Conservation (phyloP, 2,329 filamentous ascomycete species). For the Scedosporium minutisporum region DNA sequence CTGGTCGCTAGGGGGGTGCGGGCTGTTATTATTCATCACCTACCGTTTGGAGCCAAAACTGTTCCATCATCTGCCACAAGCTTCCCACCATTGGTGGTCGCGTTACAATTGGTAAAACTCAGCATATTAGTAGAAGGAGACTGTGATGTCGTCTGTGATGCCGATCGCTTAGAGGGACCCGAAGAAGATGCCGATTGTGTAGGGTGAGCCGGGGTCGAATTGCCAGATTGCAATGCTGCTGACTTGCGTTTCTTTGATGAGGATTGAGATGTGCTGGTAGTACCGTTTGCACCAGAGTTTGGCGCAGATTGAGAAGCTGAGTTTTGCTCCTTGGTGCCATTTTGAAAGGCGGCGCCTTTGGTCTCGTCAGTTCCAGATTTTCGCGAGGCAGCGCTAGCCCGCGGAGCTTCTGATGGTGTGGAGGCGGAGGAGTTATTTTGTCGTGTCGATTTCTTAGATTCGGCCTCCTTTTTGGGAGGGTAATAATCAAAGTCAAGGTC, state of each 20-base stretch:
- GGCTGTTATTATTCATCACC: conserved; percentile 20
- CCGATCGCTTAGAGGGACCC: not conserved
- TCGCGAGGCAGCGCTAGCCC: conserved; percentile 6
- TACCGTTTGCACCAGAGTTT: not conserved
- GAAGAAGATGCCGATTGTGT: conserved; percentile 2
- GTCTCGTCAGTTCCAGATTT: conserved; percentile 5
- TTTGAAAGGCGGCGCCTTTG: not conserved
- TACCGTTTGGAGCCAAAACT: conserved; percentile 75
- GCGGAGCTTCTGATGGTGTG: not conserved
- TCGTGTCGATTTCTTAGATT: conserved; percentile 46
- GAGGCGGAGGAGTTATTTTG: not conserved
- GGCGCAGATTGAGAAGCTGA: not conserved
- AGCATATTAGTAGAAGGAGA: conserved; percentile 72
- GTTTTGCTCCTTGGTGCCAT: conserved; percentile 3
- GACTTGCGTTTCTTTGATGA: conserved; percentile 79
- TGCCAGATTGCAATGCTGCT: conserved; percentile 24
- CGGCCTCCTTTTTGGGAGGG: conserved; percentile 44
- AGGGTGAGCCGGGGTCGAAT: conserved; percentile 14
- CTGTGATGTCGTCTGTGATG: conserved; percentile 3
- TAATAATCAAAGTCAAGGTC: conserved; percentile 79
- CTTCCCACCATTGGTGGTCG: conserved; percentile 62
- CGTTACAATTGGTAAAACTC: conserved; percentile 67
- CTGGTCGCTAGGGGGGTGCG: not conserved
- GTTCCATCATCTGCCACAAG: conserved; percentile 89
- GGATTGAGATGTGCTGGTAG: not conserved